phyloP scores from a whole-genome alignment of 257 asterid genomes.

The Solanum infundibuliforme region DNA sequence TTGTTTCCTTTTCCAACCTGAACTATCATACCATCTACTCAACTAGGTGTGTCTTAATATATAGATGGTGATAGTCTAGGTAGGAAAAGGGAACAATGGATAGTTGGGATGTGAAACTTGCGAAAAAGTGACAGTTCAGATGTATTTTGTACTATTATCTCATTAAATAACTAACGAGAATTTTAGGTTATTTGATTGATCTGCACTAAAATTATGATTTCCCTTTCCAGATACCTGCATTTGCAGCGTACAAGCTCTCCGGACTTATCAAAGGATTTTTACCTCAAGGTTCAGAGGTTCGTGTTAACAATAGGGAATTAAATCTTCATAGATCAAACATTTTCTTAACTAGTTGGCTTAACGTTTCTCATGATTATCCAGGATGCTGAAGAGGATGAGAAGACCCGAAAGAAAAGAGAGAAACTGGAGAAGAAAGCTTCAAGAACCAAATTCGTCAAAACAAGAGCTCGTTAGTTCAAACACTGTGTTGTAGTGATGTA shows the following conservation, averaged over 20 bases:
- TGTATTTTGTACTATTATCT: not conserved
- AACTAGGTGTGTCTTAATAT: not conserved
- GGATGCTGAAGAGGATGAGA: constrained; percentile 90
- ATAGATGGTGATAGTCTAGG: not conserved
- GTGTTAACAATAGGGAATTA: not conserved
- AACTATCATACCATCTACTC: not conserved
- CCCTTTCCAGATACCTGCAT: constrained; percentile 68
- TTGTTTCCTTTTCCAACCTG: not conserved
- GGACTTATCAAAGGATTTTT: constrained; percentile 75
- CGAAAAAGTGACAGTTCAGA: not conserved
- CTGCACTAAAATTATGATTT: not conserved
- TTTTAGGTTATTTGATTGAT: not conserved
- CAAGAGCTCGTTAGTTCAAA: constrained; percentile 43
- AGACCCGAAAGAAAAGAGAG: constrained; percentile 76
- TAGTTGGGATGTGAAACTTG: not conserved
- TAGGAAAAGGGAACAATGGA: not conserved
- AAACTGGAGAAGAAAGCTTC: constrained; percentile 93
- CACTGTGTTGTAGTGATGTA: not conserved
- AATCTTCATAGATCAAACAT: not conserved
- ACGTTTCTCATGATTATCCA: constrained; percentile 13
- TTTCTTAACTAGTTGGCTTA: not conserved
- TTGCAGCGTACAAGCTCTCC: constrained; percentile 71
- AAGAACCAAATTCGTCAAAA: constrained; percentile 60
- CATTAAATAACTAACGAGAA: not conserved
- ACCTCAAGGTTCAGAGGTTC: constrained; percentile 69